Evolutionary conservation across 306 rosid species (phyloP).

Genomic region (Pyrus bretschneideri): DNA sequence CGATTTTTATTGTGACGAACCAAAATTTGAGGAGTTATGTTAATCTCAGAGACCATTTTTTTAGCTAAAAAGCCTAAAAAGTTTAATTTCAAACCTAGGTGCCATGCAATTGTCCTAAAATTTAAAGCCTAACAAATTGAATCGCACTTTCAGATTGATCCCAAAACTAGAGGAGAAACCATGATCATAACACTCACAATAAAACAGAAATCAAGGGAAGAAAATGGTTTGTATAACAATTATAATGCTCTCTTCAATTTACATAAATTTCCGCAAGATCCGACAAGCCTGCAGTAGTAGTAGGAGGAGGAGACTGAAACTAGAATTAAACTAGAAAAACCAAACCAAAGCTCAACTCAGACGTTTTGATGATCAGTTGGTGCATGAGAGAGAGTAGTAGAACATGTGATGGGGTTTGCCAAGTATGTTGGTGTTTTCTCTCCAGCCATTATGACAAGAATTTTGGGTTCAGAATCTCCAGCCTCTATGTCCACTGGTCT

Average conservation of each 20-base stretch:
- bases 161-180: no score
- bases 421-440: constrained; percentile 60
- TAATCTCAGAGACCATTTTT: no score
- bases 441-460: constrained; percentile 82
- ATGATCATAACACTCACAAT: neutral
- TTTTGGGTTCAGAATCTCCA: constrained; percentile 28
- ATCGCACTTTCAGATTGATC: neutral
- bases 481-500: constrained; percentile 8
- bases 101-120: neutral
- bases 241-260: neutral
- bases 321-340: neutral
- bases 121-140: neutral
- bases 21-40: no score
- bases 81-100: neutral
- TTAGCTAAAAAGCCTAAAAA: neutral
- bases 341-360: neutral
- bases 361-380: neutral
- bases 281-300: neutral
- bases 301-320: neutral
- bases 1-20: no score
- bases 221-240: neutral
- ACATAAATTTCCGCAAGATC: neutral
- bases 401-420: constrained; percentile 40
- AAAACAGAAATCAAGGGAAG: neutral
- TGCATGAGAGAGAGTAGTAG: no score